phyloP scores from a whole-genome alignment of 2,329 filamentous ascomycete genomes.

The Pseudocercospora vitis region DNA sequence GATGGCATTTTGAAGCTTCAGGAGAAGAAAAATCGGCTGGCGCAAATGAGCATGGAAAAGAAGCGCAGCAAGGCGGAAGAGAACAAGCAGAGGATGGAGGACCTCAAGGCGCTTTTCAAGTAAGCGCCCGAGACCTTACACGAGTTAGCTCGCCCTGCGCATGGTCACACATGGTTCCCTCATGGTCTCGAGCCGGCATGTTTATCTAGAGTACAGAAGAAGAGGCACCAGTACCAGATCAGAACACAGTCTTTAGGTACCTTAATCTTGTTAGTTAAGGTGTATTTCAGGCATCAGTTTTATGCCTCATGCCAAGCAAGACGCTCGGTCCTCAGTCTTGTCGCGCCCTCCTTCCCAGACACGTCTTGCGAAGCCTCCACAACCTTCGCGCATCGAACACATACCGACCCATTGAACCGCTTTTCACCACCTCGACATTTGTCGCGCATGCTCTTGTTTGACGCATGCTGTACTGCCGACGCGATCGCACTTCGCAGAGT shows the following conservation, averaged over 20 bases:
- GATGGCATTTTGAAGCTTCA: constrained; percentile 90
- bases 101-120: constrained; percentile 60
- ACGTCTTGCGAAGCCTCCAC: neutral
- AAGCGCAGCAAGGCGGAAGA: constrained; percentile 61
- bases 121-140: too few species aligned
- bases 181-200: too few species aligned
- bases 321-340: too few species aligned
- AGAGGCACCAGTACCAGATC: too few species aligned
- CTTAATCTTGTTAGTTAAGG: too few species aligned
- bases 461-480: too few species aligned
- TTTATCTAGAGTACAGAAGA: too few species aligned
- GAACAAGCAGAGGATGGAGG: constrained; percentile 63
- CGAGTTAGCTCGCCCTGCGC: too few species aligned
- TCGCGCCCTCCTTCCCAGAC: neutral
- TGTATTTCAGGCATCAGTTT: too few species aligned
- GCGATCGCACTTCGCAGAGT: neutral
- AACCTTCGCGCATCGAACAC: neutral
- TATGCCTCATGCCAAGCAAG: too few species aligned
- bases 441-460: too few species aligned
- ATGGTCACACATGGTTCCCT: too few species aligned
- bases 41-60: constrained; percentile 74
- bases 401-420: neutral
- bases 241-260: neutral
- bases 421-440: neutral
- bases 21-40: constrained; percentile 86